Base-by-base conservation (phyloP, 2,329 filamentous ascomycete species). In the Exophiala phaeomuriformis region DNA sequence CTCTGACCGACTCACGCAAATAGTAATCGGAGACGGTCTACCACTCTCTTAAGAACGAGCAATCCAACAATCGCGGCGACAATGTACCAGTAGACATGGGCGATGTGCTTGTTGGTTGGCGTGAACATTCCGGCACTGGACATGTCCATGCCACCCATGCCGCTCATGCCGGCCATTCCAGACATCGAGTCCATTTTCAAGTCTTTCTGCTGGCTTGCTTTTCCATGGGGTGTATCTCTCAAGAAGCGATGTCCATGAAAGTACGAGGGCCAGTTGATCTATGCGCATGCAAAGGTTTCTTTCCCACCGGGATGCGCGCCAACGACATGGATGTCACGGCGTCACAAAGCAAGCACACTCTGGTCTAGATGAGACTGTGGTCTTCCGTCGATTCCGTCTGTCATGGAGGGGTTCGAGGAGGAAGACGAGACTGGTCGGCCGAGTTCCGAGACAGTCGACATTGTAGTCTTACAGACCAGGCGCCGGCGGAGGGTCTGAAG, bases 71-170 rank as follows among this genome's bases (percentile, higher is more conserved):
- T 37, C 1, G 53, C 53, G n/a, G 53, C 51, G 10, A 61, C 53
- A 27, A 61, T 43, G 30, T 61, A 61, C 59, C 59, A 61, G 42
- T 57, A 56, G 8, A 52, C 30, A 47, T 54, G 52, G 30, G 59
- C 59, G 9, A 61, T 51, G 12, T 47, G 41, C 37, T 53, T 61
- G 48, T 61, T 56, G 8, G 52, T 56, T 2, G 45, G 43, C 10
- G 52, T 56, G 45, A 61, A 61, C 47, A 61, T 56, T 36, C 53
- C 48, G 4, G 54, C 51, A 40, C 47, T 56, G 37, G 47, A 50
- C 59, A 61, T 61, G 50, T 61, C 59, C 59, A 61, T 61, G 4
- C 59, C 59, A 9, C 49, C 52, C 59, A 61, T 61, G n/a, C 57
- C 19, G 19, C 19, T 19, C 19, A 19, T 19, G 19, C 19, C 53